Base-by-base conservation (phyloP, 371 early-diverging fungal genomes). In the Mucor velutinosus region DNA sequence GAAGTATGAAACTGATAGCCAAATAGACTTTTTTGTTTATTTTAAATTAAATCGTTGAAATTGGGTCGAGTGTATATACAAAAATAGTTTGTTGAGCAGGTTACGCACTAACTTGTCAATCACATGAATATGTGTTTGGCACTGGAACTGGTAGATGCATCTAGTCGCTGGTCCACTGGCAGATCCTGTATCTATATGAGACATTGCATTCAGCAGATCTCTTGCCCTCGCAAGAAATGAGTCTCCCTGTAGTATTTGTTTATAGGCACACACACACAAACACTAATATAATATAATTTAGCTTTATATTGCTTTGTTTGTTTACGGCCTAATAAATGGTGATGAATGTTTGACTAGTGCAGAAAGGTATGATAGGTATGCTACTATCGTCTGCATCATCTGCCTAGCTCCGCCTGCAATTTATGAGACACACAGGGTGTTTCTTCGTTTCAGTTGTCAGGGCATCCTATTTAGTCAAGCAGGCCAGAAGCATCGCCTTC, bases 1-100 rank as follows among this genome's bases (percentile, higher is more conserved):
- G 74, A 67, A 60, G 68, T 65, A 1, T 72, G 56, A 67, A 25
- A 23, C 10, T 7, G 21, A 37, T 53, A 11, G 47, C n/a, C 19
- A 51, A 51, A 51, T 23, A 7, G 14, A 14, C n/a, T 23, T 51
- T 51, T 51, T 21, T 51, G 8, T 51, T 12, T 51, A 51, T 47
- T 19, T 49, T 53, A 53, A 15, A 53, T 56, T 8, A 56, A 56
- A 30, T 56, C 32, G 32, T 56, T 56, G 7, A 56, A 56, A 27
- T 56, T 56, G 56, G 29, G 19, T n/a, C 45, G 6, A n/a, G 4
- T 7, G 37, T 37, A 14, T 37, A 11, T 37, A 37, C 37, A 37
- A 37, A 45, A 45, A 45, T 19, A 45, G 19, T 19, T 19, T 45
- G 45, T 45, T 45, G 45, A 45, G 45, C 19, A 45, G 7, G 19